Conservation (phyloP, 495 filamentous ascomycete genomes). For the Aspergillus diversus region DNA sequence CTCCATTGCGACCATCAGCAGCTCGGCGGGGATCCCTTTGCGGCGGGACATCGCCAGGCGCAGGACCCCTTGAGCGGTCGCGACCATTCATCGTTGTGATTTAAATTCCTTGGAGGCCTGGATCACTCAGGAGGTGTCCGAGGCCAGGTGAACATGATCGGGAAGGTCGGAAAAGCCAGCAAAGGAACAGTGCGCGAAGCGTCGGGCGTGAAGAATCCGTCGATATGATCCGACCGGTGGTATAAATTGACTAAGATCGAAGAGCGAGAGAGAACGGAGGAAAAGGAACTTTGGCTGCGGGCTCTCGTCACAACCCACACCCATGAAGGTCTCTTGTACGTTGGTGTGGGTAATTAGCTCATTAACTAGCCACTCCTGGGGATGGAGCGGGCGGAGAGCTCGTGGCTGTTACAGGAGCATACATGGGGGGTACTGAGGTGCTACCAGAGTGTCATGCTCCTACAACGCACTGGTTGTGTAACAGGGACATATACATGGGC, state of each 20-base stretch:
- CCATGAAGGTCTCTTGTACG: conserved; percentile 1
- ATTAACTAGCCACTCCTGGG: conserved; percentile 9
- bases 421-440: conserved; percentile 9
- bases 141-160: conserved; percentile 47
- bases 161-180: conserved; percentile 25
- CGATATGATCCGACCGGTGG: background rate
- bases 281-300: background rate
- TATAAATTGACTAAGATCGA: background rate
- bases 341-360: conserved; percentile 15
- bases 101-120: conserved; percentile 27
- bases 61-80: conserved; percentile 40
- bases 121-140: conserved; percentile 32
- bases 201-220: background rate
- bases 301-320: background rate
- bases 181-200: conserved; percentile 7
- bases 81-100: conserved; percentile 42
- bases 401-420: conserved; percentile 27
- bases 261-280: background rate
- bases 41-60: conserved; percentile 31
- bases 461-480: conserved; percentile 2
- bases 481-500: conserved; percentile 4
- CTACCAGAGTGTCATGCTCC: conserved; percentile 1
- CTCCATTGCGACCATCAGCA: conserved; percentile 39
- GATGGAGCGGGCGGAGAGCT: conserved; percentile 34
- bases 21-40: conserved; percentile 37